Percentiles rank a stretch among this genome's conserved stretches.
Evolutionary conservation across 805 yeast species (phyloP).

Genomic region (Limtongozyma cylindracea): DNA sequence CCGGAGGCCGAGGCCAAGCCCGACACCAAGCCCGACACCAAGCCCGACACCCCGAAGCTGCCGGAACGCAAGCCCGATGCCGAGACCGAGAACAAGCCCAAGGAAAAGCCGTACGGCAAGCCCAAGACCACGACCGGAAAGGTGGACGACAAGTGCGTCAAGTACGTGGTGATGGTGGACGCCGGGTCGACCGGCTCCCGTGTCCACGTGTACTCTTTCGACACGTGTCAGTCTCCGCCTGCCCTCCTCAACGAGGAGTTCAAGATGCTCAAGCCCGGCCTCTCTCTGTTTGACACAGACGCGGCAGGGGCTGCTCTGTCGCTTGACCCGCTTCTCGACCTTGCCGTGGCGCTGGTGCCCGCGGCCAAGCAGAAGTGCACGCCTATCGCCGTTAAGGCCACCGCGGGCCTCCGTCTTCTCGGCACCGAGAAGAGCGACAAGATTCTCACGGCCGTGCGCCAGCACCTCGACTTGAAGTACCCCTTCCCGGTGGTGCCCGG

Average conservation of each 20-base stretch:
- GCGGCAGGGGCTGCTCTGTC: slow-evolving; percentile 74
- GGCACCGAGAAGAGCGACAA: slow-evolving; percentile 52
- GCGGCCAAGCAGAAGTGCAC: slow-evolving; percentile 49
- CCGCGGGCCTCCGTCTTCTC: slow-evolving; percentile 80
- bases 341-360: slow-evolving; percentile 64
- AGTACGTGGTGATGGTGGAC: slow-evolving; percentile 78
- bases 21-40: slow-evolving; percentile 1
- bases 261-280: slow-evolving; percentile 79
- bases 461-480: slow-evolving; percentile 50
- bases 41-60: not conserved
- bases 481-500: slow-evolving; percentile 84
- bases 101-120: slow-evolving; percentile 1
- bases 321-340: slow-evolving; percentile 53
- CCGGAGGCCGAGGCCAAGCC: not conserved
- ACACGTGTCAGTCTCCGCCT: slow-evolving; percentile 72
- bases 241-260: slow-evolving; percentile 55
- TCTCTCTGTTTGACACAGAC: slow-evolving; percentile 65
- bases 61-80: slow-evolving; percentile 1
- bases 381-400: slow-evolving; percentile 92
- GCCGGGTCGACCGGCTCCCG: slow-evolving; percentile 97
- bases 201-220: slow-evolving; percentile 81
- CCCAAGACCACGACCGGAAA: slow-evolving; percentile 1
- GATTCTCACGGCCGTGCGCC: slow-evolving; percentile 54
- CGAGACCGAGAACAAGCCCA: not conserved
- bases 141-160: slow-evolving; percentile 5